Evolutionary conservation across 2,329 filamentous ascomycete genomes (phyloP).

Genomic region (Ilyonectria destructans): DNA sequence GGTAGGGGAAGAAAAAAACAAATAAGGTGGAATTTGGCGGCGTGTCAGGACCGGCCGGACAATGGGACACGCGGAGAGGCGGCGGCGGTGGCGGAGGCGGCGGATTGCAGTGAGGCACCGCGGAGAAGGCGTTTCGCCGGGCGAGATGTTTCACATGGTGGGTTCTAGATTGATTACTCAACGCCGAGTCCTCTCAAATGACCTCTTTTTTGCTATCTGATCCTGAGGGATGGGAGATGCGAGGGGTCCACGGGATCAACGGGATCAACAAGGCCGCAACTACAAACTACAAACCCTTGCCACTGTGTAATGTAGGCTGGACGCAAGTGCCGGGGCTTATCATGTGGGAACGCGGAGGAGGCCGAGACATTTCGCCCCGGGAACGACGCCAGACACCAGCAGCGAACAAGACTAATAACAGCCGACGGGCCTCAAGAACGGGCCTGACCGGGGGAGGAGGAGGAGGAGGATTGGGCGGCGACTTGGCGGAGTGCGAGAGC

Average conservation of each 20-base stretch:
- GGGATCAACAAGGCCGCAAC: not conserved
- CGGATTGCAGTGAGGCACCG: too few species aligned
- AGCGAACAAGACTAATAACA: not conserved
- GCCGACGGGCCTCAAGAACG: not conserved
- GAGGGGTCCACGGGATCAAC: too few species aligned
- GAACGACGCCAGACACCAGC: not conserved
- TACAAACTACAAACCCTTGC: not conserved
- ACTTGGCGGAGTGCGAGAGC: not conserved
- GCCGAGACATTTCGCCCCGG: conserved; percentile 5
- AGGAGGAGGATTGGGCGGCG: not conserved
- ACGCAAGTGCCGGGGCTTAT: conserved; percentile 9
- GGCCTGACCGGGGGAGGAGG: not conserved
- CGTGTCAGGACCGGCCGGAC: not conserved
- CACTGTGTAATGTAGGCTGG: too few species aligned
- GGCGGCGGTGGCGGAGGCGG: too few species aligned
- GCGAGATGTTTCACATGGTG: too few species aligned
- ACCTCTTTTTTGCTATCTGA: too few species aligned
- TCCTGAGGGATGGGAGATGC: too few species aligned
- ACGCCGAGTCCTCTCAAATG: too few species aligned
- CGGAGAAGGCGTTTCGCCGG: too few species aligned
- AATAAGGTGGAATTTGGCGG: not conserved
- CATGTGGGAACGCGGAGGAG: conserved; percentile 13
- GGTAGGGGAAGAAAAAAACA: not conserved
- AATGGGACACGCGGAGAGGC: not conserved
- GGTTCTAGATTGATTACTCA: too few species aligned